Percentiles rank a stretch among this genome's conserved stretches.
Evolutionary conservation across 768 basidiomycete genomes (phyloP).

Genomic region (Pulveroboletus sp.): DNA sequence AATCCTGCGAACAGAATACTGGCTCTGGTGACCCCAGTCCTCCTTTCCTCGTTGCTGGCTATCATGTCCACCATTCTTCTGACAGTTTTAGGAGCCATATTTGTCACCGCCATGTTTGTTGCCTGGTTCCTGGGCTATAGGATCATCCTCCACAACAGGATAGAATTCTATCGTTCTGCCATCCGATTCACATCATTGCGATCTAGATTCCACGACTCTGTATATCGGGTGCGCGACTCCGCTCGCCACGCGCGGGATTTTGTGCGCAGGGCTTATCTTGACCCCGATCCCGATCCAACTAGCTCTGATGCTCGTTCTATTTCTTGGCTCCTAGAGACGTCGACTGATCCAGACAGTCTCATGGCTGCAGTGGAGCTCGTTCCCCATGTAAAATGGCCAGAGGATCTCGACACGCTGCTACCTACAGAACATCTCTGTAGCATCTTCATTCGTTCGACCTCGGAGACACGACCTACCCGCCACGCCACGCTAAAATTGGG

Average conservation of each 20-base stretch:
- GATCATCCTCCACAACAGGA: background rate
- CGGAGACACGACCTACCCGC: background rate
- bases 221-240: background rate
- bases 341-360: conserved; percentile 13
- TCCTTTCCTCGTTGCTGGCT: conserved; percentile 1
- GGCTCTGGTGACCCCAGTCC: background rate
- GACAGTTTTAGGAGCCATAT: background rate
- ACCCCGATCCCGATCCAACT: background rate
- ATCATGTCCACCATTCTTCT: background rate
- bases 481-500: background rate
- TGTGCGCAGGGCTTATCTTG: background rate
- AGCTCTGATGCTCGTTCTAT: conserved; percentile 9
- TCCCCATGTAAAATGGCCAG: conserved; percentile 15
- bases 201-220: background rate
- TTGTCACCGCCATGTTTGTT: background rate
- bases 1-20: background rate
- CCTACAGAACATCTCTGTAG: background rate
- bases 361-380: conserved; percentile 10
- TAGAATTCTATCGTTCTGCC: background rate
- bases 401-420: conserved; percentile 8
- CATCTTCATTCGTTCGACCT: conserved; percentile 1
- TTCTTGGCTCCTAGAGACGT: conserved; percentile 19
- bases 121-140: background rate
- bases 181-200: background rate
- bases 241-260: background rate